Percentiles rank a stretch among this genome's conserved stretches.
Evolutionary conservation across 2,329 filamentous ascomycete species (phyloP).

Genomic region (Oidium heveae): DNA sequence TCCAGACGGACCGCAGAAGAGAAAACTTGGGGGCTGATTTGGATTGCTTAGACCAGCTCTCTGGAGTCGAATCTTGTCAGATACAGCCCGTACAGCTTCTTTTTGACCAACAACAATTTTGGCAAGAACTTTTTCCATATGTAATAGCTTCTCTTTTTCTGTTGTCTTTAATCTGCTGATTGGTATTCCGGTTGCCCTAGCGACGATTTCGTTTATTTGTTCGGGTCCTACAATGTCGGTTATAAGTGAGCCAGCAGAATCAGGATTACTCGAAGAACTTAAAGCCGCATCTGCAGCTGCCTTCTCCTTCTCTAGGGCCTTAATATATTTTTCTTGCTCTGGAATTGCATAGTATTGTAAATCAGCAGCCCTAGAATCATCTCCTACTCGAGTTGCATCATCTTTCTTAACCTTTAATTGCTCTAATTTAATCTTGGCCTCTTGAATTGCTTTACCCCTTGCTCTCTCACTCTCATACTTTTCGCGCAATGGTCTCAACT

Average conservation of each 20-base stretch:
- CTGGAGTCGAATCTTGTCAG: constrained; percentile 83
- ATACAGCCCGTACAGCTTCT: constrained; percentile 71
- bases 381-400: constrained; percentile 52
- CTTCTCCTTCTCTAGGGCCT: constrained; percentile 20
- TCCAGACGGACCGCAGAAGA: constrained; percentile 91
- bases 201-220: constrained; percentile 81
- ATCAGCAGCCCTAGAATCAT: constrained; percentile 79
- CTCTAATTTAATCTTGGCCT: constrained; percentile 72
- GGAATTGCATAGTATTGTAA: constrained; percentile 76
- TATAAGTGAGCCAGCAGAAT: constrained; percentile 38
- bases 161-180: constrained; percentile 79
- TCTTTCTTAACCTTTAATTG: constrained; percentile 73
- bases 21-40: constrained; percentile 79
- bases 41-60: constrained; percentile 77
- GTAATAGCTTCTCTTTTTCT: constrained; percentile 79
- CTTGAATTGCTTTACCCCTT: constrained; percentile 74
- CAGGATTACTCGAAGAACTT: constrained; percentile 25
- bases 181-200: constrained; percentile 66
- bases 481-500: constrained; percentile 56
- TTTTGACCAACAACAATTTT: constrained; percentile 78
- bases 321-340: constrained; percentile 6
- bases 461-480: constrained; percentile 90
- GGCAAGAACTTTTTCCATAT: constrained; percentile 79
- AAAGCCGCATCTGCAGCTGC: constrained; percentile 48
- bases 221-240: constrained; percentile 91